Evolutionary conservation across 139 green algal genomes (phyloP), one percentile per base, ranked within the genome.

Genomic region (Helicosporidium sp.): DNA sequence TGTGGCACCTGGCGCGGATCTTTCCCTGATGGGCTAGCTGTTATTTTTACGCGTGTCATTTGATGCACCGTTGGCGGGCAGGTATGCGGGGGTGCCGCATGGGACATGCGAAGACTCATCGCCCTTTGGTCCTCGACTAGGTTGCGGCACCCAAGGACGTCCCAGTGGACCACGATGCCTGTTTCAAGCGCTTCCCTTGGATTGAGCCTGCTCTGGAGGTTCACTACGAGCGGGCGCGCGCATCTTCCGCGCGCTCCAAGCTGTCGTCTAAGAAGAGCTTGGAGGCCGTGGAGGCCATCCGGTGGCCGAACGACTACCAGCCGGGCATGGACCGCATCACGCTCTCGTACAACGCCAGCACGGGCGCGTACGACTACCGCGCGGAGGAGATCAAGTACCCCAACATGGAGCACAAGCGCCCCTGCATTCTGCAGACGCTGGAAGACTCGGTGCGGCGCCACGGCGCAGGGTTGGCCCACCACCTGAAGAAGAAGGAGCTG

Each of bases 341-440:
- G 6, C 28, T 61, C 23, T 19, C 6, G 6, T 61, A 48, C 33
- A 26, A 53, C 36, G 43, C 33, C 18, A 44, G 18, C 13, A 45
- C 15, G 20, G 17, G 31, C 1, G 10, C 10, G n/a, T 28, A 7
- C 43, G 13, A 17, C n/a, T 22, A 5, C 7, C 12, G 13, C 10
- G 12, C 43, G n/a, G 7, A 39, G 26, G 44, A 60, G 53, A 22
- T 53, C 19, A 20, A 27, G 16, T 46, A 51, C 16, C 53, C 53
- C 44, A 60, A 60, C 36, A 27, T 44, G 45, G 3, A 4, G 37
- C 23, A 61, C 54, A 61, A 61, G 40, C 49, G 52, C 39, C 22
- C 27, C 13, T 54, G 54, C 54, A 54, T 61, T 25, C 54, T 61
- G 39, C 29, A 26, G 22, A 19, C 41, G 24, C 49, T 68, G 25